These are phyloP conservation scores for Paramecium sonneborni DNA, from an alignment of 73 alveolate genomes.

Conservation along the genomic window DNA sequence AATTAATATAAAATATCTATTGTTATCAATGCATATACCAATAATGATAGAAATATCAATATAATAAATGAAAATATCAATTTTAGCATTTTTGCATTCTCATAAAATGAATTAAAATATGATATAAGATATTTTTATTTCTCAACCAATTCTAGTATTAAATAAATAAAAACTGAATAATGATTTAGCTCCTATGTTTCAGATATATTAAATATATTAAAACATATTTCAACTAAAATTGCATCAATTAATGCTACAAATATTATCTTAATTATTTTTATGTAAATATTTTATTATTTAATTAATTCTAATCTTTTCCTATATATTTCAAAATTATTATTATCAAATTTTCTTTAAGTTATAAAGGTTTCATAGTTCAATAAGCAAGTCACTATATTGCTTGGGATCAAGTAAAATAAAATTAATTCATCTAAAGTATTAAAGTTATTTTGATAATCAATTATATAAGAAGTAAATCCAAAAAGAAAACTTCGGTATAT, in stretches of 20 bases:
- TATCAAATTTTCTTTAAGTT: background rate
- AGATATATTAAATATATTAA: background rate
- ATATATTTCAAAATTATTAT: background rate
- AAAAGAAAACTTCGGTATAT: background rate
- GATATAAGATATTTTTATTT: background rate
- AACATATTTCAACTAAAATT: background rate
- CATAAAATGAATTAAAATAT: background rate
- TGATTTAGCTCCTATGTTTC: background rate
- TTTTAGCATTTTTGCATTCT: background rate
- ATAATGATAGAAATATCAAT: background rate
- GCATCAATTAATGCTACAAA: background rate
- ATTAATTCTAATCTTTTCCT: background rate
- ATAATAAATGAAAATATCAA: background rate
- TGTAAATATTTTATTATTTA: background rate
- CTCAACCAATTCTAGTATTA: background rate
- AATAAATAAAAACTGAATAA: background rate
- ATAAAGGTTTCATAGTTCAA: background rate
- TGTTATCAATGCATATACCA: background rate
- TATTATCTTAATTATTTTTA: background rate
- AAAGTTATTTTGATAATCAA: background rate
- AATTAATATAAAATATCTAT: background rate
- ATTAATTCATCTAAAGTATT: background rate
- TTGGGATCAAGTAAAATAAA: background rate
- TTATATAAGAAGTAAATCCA: background rate
- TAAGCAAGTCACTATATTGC: slow-evolving; percentile 5